phyloP scores from a whole-genome alignment of 805 yeast genomes.

The Pichia membranifaciens region DNA sequence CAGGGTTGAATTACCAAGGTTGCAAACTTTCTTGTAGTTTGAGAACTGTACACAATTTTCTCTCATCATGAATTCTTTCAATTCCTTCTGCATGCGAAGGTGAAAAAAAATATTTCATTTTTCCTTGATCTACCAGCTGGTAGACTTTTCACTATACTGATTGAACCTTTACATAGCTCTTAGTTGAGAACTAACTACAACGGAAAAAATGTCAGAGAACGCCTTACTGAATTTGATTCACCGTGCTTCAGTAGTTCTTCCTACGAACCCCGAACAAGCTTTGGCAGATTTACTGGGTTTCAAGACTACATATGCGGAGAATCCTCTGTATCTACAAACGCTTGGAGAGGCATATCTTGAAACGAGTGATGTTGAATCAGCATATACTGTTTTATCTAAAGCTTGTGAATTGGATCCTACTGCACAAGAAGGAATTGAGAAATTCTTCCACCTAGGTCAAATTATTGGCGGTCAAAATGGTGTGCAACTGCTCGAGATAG shows the following conservation, averaged over 20 bases:
- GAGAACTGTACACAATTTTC: too few relatives aligned
- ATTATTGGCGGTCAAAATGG: constrained; percentile 81
- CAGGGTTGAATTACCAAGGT: too few relatives aligned
- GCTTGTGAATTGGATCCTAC: constrained; percentile 67
- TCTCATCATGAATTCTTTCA: constrained; percentile 7
- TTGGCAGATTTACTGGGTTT: constrained; percentile 41
- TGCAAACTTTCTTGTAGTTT: too few relatives aligned
- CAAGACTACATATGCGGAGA: constrained; percentile 31
- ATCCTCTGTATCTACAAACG: constrained; percentile 44
- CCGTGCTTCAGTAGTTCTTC: constrained; percentile 37
- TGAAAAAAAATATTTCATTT: constrained; percentile 4
- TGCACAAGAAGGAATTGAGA: constrained; percentile 66
- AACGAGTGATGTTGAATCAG: constrained; percentile 70
- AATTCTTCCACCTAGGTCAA: constrained; percentile 87
- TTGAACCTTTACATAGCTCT: too few relatives aligned
- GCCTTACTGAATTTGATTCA: constrained; percentile 20
- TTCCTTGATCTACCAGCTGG: too few relatives aligned
- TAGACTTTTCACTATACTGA: too few relatives aligned
- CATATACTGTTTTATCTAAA: constrained; percentile 53
- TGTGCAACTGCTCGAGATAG: constrained; percentile 52
- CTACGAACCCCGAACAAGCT: constrained; percentile 48
- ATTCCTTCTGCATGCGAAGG: not conserved
- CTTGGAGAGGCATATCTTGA: constrained; percentile 80
- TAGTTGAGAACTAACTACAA: too few relatives aligned
- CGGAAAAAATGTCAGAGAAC: constrained; percentile 4